A percentile compares a stretch with the other conserved stretches of the same genome.
These are phyloP conservation scores for Phlebiopsis gigantea DNA, from an alignment of 768 basidiomycete genomes.

Conservation along the genomic window DNA sequence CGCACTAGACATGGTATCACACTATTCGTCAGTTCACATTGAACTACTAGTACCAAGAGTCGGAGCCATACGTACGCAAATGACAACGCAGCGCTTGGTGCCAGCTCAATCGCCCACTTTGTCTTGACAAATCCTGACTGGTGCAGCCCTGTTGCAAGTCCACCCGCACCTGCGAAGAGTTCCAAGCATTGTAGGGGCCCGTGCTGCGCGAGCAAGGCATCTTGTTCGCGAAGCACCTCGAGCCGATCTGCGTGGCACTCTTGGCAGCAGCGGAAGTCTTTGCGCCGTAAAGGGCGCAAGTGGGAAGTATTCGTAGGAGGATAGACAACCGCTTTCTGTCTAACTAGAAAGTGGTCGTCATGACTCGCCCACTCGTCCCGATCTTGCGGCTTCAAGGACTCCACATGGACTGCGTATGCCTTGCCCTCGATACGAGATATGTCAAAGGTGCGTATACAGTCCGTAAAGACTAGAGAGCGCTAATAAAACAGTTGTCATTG, in stretches of 20 bases:
- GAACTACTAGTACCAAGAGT: not conserved
- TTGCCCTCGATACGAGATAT: constrained; percentile 44
- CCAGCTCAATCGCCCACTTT: constrained; percentile 65
- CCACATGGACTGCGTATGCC: constrained; percentile 39
- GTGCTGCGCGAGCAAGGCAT: constrained; percentile 30
- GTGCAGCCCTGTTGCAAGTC: constrained; percentile 63
- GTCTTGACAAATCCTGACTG: constrained; percentile 58
- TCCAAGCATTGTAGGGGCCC: constrained; percentile 55
- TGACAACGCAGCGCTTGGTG: constrained; percentile 57
- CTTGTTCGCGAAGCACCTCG: constrained; percentile 23
- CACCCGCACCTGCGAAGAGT: constrained; percentile 72
- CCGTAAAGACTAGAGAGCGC: constrained; percentile 38
- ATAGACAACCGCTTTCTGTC: constrained; percentile 24
- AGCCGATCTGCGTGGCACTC: constrained; percentile 34
- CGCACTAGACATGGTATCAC: constrained; percentile 30
- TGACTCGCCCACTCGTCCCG: constrained; percentile 42
- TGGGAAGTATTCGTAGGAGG: not conserved
- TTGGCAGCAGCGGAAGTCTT: constrained; percentile 33
- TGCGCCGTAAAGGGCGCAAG: not conserved
- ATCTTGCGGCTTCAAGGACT: constrained; percentile 26
- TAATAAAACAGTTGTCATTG: constrained; percentile 12
- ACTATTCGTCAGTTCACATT: not conserved
- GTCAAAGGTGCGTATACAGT: constrained; percentile 20
- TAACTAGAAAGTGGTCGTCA: constrained; percentile 57
- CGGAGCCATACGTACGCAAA: constrained; percentile 41